Evolutionary conservation across 2,329 filamentous ascomycete genomes (phyloP), one percentile per base, ranked within the genome.

Genomic region (Penicillium brasilianum): DNA sequence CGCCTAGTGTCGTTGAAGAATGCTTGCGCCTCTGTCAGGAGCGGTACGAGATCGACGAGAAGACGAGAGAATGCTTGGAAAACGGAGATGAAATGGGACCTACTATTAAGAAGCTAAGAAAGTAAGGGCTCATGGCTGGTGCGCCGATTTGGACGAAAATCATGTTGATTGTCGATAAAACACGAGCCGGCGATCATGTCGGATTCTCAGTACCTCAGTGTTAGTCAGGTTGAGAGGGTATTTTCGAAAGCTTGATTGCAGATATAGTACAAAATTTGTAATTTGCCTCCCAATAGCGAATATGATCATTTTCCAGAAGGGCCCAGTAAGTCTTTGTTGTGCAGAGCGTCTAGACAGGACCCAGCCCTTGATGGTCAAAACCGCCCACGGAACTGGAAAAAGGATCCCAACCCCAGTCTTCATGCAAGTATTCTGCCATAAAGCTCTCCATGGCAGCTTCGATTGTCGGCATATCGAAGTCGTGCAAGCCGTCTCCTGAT

Each of bases 71-170:
- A 22, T 71, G 69, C 36, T 51, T 77, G 44, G 60, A 73, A 49
- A 64, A 57, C 5, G 76, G 76, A 13, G 71, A 74, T 20, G 66
- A 71, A 46, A 76, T 77, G 71, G 76, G 75, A 1, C 63, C 69
- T 18, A 74, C 74, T 7, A 72, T 77, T n/a, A 71, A 74, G 55
- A 71, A 66, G 20, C 55, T 76, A n/a, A 69, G 74, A 44, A 77
- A 75, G 57, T 76, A 65, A 18, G 43, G 25, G 36, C 16, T n/a
- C n/a, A 28, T 28, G 25, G 6, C 25, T 28, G 25, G 6, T 28
- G 25, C 6, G 25, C 3, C 25, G 6, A 3, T 28, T 28, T 28
- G 25, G 3, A 28, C 25, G 6, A 28, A 28, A 28, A 28, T 28
- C n/a, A n/a, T n/a, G n/a, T 28, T 9, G 36, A 37, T 37, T 16